Evolutionary conservation across 2,329 filamentous ascomycete genomes (phyloP).

Genomic region (Graphilbum fragrans): DNA sequence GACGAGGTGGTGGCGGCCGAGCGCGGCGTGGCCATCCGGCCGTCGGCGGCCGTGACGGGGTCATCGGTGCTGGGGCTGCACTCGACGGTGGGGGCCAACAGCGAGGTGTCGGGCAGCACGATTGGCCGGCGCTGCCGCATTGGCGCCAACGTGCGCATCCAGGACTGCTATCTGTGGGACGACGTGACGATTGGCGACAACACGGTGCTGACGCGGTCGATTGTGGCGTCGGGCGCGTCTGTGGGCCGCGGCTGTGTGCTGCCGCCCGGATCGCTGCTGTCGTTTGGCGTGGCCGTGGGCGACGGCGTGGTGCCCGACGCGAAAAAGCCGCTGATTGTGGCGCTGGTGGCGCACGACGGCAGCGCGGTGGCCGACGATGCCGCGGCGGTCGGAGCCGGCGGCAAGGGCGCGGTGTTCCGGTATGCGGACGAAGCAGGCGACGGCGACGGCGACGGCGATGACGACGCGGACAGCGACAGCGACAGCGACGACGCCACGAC

Average conservation of each 20-base stretch:
- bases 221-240: conserved; percentile 61
- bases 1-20: conserved; percentile 58
- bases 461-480: conserved; percentile 34
- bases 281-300: conserved; percentile 62
- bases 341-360: conserved; percentile 25
- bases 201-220: conserved; percentile 54
- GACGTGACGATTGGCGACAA: conserved; percentile 66
- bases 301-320: conserved; percentile 32
- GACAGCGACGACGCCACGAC: conserved; percentile 29
- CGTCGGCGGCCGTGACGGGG: conserved; percentile 57
- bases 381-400: conserved; percentile 32
- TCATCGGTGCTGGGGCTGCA: conserved; percentile 62
- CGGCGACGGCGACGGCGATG: conserved; percentile 25
- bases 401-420: conserved; percentile 36
- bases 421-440: conserved; percentile 28
- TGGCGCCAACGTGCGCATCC: conserved; percentile 68
- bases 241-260: conserved; percentile 62
- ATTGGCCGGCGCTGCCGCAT: conserved; percentile 80
- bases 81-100: conserved; percentile 63
- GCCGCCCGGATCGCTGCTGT: conserved; percentile 63
- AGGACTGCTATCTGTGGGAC: conserved; percentile 82
- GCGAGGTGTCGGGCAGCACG: conserved; percentile 59
- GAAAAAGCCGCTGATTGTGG: conserved; percentile 19
- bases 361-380: conserved; percentile 26
- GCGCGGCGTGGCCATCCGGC: conserved; percentile 60